phyloP scores from a whole-genome alignment of 169 alveolate genomes.

The Eimeria sp. region DNA sequence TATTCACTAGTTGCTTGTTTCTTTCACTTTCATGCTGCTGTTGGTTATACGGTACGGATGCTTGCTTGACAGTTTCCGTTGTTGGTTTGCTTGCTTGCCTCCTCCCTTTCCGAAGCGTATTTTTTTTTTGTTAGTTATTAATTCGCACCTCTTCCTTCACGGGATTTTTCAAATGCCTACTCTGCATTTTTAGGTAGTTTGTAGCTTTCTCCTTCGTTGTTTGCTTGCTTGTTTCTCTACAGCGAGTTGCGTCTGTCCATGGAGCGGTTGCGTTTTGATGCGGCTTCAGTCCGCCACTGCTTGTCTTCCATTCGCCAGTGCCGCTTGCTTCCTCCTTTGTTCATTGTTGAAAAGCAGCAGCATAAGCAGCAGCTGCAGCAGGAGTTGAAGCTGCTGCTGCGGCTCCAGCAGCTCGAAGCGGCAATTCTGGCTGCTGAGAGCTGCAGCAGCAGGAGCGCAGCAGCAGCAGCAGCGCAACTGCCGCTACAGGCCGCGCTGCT shows the following conservation, averaged over 20 bases:
- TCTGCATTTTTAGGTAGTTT: not conserved
- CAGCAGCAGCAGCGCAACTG: not conserved
- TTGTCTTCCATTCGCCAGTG: not conserved
- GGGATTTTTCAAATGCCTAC: not conserved
- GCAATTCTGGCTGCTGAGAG: not conserved
- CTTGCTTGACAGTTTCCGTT: not conserved
- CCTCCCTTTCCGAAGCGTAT: not conserved
- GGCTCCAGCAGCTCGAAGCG: conserved; percentile 25
- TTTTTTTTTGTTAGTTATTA: not conserved
- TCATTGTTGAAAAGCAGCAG: conserved; percentile 7
- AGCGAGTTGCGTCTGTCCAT: not conserved
- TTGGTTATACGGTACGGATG: not conserved
- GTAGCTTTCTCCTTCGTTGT: not conserved
- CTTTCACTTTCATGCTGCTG: not conserved
- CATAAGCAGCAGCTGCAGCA: conserved; percentile 39
- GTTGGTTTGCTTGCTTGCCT: not conserved
- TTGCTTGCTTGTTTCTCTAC: not conserved
- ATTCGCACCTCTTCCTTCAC: not conserved
- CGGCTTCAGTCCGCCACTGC: not conserved
- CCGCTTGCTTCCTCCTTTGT: conserved; percentile 17
- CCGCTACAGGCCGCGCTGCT: conserved; percentile 55
- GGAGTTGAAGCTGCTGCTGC: conserved; percentile 49
- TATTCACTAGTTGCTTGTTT: not conserved
- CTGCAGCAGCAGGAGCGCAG: too few species aligned
- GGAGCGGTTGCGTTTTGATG: not conserved